Evolutionary conservation across 1,284 basidiomycete species (phyloP), one percentile per base, ranked within the genome.

Genomic region (Fereydounia khargensis): DNA sequence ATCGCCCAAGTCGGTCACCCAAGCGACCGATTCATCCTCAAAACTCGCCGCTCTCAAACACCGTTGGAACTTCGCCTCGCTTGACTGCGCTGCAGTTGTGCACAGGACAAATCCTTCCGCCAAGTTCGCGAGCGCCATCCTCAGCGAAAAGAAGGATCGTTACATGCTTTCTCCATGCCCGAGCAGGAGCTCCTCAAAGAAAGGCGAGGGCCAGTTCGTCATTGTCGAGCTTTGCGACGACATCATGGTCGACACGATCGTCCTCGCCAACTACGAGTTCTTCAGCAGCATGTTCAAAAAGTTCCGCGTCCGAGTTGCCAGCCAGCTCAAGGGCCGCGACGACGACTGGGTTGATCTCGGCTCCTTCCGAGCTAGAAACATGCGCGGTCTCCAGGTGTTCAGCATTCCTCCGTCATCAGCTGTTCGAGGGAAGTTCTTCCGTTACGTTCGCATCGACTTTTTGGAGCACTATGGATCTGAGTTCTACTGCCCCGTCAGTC

Each of bases 91-190:
- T 0, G 91, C 92, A 2, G 86, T 90, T 3, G 85, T 97, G 14
- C 91, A 95, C 76, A 82, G 83, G 3, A 81, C 89, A 0, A 91
- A 92, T 70, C 83, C 84, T 21, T 82, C 82, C 1, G 87, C 91
- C 34, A 91, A 91, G 68, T 91, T 89, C 2, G 80, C 90, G 0
- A 84, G 85, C 0, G 83, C 87, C 0, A 88, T 98, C 46, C 81
- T 98, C 2, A 87, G 87, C 39, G 87, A 86, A 40, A 92, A 91
- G 78, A 87, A 87, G 74, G 94, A 98, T 77, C 80, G 86, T 57
- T 98, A 98, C 80, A 95, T 98, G 94, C 86, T 97, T 56, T 91
- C 88, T 42, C 94, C 94, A 0, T 98, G 95, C 70, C 82, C 82
- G 20, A 39, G 35, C 5, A 17, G 20, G 7, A 34, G 45, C n/a